Evolutionary conservation across 2,329 filamentous ascomycete genomes (phyloP).

Genomic region (Sclerotinia glacialis): DNA sequence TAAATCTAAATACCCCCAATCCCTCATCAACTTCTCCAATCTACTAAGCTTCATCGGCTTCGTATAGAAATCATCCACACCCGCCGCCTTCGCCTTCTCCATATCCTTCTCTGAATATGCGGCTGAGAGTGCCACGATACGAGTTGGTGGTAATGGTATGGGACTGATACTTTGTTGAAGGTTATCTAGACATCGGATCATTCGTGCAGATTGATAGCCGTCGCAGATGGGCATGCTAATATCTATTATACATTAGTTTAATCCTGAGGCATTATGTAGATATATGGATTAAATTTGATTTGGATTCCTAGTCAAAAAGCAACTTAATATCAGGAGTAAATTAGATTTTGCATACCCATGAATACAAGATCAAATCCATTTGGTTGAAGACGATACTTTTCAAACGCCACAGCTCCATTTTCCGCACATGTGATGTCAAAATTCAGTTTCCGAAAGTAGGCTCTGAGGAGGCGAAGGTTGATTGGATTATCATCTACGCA

Average conservation of each 20-base stretch:
- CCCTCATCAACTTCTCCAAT: conserved; percentile 14
- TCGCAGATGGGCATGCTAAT: conserved; percentile 56
- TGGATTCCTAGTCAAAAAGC: background rate
- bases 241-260: conserved; percentile 39
- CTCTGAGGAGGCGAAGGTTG: conserved; percentile 41
- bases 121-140: conserved; percentile 52
- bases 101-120: conserved; percentile 49
- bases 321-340: background rate
- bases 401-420: conserved; percentile 47
- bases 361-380: conserved; percentile 45
- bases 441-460: conserved; percentile 35
- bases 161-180: conserved; percentile 24
- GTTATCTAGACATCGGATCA: conserved; percentile 50
- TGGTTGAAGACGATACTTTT: conserved; percentile 32
- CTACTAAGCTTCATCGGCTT: conserved; percentile 44
- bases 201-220: conserved; percentile 47
- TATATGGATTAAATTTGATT: conserved; percentile 36
- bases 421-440: conserved; percentile 41
- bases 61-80: conserved; percentile 53
- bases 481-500: conserved; percentile 43
- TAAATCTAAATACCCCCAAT: background rate
- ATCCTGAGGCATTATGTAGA: background rate
- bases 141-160: conserved; percentile 29
- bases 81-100: conserved; percentile 49
- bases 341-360: conserved; percentile 43